Base-by-base conservation (phyloP, 352 stramenopile genomes). In the Thalassiosira pacifica region DNA sequence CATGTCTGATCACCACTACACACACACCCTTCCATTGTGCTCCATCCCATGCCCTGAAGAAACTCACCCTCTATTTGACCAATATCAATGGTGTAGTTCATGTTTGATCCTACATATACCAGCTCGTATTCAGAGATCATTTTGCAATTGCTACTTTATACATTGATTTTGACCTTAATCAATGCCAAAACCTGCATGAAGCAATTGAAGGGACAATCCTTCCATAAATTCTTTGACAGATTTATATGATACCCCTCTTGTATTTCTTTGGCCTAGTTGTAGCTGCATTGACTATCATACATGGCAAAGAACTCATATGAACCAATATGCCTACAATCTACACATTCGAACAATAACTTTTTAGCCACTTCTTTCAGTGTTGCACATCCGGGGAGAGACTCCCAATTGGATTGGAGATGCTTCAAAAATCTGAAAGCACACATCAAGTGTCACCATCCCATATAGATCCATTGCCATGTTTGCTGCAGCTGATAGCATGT, bases 51-150 rank as follows among this genome's bases (percentile, higher is more conserved):
- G 61, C 97, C 97, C 81, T 99, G 97, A 70, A 98, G 96, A 87
- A 99, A 99, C 0, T 97, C 97, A 32, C 97, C 97, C 92, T 99
- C 97, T 42, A 99, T 98, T 90, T 99, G 97, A 18, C 97, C 97
- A 85, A 99, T 97, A 83, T 99, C 97, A 87, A 99, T 98, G 18
- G 96, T 93, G 32, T 97, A 97, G 86, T 99, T 99, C 82, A 99
- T 97, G 67, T 95, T 98, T 10, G 94, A 94, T 29, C 97, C 97
- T 24, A 99, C 91, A 81, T 95, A 88, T 1, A 94, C 86, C 11
- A 95, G 55, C 0, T 94, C 73, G 73, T 95, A 90, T 53, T 87
- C 82, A 13, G 65, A 48, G 3, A 94, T 61, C 9, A 86, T 93
- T 37, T 82, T 82, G 76, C 97, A 97, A 86, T 99, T 97, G 63